Base-by-base conservation (phyloP, 192 early-diverging fungal genomes). In the Umbelopsis ramanniana region DNA sequence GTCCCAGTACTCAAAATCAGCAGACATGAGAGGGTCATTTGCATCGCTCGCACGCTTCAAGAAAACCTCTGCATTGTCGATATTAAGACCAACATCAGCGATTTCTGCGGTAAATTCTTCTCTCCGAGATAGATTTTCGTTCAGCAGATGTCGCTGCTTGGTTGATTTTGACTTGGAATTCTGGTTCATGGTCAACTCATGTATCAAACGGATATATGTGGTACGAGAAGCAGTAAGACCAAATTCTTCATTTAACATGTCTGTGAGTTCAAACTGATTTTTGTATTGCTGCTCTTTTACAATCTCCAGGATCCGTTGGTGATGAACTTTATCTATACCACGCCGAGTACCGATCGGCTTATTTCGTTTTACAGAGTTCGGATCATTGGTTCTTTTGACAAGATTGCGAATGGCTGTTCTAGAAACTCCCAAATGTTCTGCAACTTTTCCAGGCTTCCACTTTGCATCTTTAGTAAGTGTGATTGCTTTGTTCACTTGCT, bases 341-440 rank as follows among this genome's bases (percentile, higher is more conserved):
- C 57, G 33, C 26, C 0, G 33, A 35, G 26, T 63, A n/a, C 5
- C 57, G 57, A 37, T 63, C 0, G 33, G 33, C 15, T 11, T 22
- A 37, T 38, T 14, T 26, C 3, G 26, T 63, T 14, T 37, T 26
- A 37, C 33, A 11, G 2, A 63, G 8, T 7, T 43, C 0, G 6
- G 6, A 43, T 43, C 11, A 43, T 43, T 43, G 6, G 40, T 35
- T 33, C 33, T 11, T 14, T 63, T 63, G 57, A 63, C 24, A 38
- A 63, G 29, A 19, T 63, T 63, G 33, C 57, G 57, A 37, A 63
- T 26, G 26, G 57, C 57, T 29, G 26, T 63, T 29, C 57, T 35
- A 17, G 57, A 63, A 14, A 63, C 26, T 14, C 26, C 19, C 7
- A 63, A 26, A 37, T 63, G 33, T 12, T 29, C 17, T 37, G 57